Percentiles rank a stretch among this genome's conserved stretches.
Evolutionary conservation across 2,329 filamentous ascomycete genomes (phyloP).

Genomic region (Beauveria rudraprayagi): DNA sequence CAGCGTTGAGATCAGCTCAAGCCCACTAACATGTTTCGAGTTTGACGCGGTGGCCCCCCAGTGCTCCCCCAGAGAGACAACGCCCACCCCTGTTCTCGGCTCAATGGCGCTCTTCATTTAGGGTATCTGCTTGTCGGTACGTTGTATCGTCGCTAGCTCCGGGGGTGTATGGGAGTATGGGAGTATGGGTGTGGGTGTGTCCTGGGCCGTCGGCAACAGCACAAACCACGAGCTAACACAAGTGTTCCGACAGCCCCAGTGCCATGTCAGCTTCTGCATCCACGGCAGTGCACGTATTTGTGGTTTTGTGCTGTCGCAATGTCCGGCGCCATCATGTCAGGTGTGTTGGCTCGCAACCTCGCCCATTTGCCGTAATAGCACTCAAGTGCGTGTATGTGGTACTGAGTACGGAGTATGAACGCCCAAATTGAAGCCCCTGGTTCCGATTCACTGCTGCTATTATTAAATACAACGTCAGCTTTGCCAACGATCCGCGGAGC

Average conservation of each 20-base stretch:
- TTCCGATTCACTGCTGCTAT: neutral
- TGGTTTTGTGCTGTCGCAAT: neutral
- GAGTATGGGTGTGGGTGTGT: neutral
- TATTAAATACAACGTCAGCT: neutral
- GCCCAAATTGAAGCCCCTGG: neutral
- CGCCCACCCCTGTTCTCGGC: slow-evolving; percentile 1
- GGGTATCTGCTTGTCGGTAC: neutral
- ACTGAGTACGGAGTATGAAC: neutral
- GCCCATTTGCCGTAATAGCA: neutral
- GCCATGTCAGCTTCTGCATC: slow-evolving; percentile 5
- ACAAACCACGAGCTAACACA: slow-evolving; percentile 2
- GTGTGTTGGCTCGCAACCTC: neutral
- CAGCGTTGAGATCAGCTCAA: slow-evolving; percentile 8
- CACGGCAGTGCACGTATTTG: neutral
- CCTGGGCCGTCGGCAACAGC: slow-evolving; percentile 5
- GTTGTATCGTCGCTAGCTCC: neutral
- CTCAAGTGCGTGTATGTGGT: neutral
- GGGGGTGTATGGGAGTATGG: too few relatives aligned
- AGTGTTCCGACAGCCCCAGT: slow-evolving; percentile 4
- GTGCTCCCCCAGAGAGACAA: neutral
- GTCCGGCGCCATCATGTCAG: neutral
- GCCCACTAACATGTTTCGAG: slow-evolving; percentile 11
- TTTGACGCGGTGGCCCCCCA: slow-evolving; percentile 6
- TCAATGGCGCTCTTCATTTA: neutral
- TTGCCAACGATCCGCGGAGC: neutral